Conservation (phyloP, 352 stramenopile genomes). For the Globisporangium nagaii region DNA sequence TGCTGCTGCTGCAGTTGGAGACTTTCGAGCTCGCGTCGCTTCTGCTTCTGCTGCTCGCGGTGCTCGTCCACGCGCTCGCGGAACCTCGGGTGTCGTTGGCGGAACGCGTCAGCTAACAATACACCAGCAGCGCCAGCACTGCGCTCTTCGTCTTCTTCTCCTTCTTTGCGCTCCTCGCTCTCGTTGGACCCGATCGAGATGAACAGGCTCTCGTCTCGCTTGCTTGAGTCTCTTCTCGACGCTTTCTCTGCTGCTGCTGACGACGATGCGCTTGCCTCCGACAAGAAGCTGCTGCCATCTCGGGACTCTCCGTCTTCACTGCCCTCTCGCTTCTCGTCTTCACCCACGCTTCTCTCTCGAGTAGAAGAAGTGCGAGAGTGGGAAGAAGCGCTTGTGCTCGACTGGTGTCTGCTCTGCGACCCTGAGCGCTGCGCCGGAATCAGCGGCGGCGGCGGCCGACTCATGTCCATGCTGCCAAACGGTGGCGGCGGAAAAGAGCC, state of each 20-base stretch:
- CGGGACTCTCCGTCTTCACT: neutral
- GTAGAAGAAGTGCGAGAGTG: neutral
- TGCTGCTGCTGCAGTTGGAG: constrained; percentile 12
- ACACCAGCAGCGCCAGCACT: neutral
- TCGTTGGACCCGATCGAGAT: neutral
- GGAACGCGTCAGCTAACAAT: constrained; percentile 62
- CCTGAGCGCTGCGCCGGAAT: neutral
- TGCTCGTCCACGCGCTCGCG: constrained; percentile 18
- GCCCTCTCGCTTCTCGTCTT: constrained; percentile 28
- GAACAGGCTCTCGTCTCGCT: neutral
- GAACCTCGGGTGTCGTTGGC: constrained; percentile 50
- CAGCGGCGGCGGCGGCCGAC: constrained; percentile 13
- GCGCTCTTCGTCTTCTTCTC: neutral
- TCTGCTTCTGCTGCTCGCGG: constrained; percentile 25
- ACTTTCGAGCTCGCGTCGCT: constrained; percentile 16
- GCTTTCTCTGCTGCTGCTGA: neutral
- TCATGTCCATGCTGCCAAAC: constrained; percentile 40
- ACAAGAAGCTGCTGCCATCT: constrained; percentile 9
- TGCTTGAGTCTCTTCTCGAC: neutral
- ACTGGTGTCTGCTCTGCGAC: neutral
- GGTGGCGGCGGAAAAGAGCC: constrained; percentile 27
- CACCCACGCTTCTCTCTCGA: neutral
- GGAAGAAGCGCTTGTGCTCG: constrained; percentile 2
- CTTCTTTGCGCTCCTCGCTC: neutral
- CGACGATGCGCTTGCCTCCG: neutral